phyloP scores from a whole-genome alignment of 2,329 filamentous ascomycete genomes.

The Pseudogymnoascus sp. region DNA sequence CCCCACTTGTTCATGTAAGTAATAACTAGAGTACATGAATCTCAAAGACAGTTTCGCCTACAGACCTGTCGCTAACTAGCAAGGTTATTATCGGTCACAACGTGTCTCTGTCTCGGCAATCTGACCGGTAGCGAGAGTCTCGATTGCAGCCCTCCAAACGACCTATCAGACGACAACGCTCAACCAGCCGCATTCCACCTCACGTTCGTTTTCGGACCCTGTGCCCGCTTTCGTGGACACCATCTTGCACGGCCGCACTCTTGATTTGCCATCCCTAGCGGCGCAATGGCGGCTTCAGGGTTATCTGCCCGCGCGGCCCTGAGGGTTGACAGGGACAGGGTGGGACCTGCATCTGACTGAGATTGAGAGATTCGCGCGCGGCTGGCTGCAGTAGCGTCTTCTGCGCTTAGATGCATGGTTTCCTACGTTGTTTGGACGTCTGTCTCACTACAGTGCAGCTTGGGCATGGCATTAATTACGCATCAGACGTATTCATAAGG shows the following conservation, averaged over 20 bases:
- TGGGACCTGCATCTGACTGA: neutral
- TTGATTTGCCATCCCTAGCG: neutral
- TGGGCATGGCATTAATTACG: neutral
- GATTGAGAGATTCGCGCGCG: neutral
- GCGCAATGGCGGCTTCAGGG: conserved; percentile 74
- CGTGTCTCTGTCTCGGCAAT: conserved; percentile 4
- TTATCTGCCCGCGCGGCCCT: conserved; percentile 53
- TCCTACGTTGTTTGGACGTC: conserved; percentile 2
- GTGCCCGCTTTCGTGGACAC: neutral
- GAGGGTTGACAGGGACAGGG: neutral
- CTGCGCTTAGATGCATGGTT: conserved; percentile 3
- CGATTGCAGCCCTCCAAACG: conserved; percentile 1
- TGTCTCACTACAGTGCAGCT: neutral
- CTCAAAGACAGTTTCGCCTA: conserved; percentile 5
- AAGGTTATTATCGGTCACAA: neutral
- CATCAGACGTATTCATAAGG: neutral
- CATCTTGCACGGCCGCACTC: neutral
- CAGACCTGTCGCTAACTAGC: neutral
- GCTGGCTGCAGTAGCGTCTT: neutral
- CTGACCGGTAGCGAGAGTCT: neutral
- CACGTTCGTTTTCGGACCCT: neutral
- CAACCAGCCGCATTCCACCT: conserved; percentile 1
- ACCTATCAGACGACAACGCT: conserved; percentile 1
- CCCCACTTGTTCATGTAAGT: conserved; percentile 5
- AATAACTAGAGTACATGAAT: conserved; percentile 4